phyloP scores from a whole-genome alignment of 768 basidiomycete species.

The Favolaschia claudopus region DNA sequence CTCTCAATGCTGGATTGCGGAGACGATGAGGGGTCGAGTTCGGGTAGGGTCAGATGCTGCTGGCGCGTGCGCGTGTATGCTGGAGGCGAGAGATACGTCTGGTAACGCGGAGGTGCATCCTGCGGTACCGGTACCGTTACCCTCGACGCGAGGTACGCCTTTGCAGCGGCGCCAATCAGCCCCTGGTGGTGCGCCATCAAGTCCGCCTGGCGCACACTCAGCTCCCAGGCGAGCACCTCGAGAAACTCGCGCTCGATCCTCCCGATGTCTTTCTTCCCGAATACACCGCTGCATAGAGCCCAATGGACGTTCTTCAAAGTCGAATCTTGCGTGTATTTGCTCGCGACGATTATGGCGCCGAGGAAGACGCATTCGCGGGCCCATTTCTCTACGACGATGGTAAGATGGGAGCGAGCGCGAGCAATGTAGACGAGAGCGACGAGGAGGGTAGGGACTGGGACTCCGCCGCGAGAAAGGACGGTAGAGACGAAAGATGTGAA shows the following conservation, averaged over 20 bases:
- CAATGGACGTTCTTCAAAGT: constrained; percentile 21
- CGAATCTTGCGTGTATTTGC: constrained; percentile 18
- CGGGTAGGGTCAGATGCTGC: no score
- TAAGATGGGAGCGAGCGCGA: constrained; percentile 16
- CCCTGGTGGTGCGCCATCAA: constrained; percentile 9
- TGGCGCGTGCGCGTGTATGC: no score
- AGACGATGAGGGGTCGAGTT: no score
- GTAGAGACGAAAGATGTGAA: constrained; percentile 10
- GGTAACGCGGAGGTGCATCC: no score
- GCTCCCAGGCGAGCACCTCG: constrained; percentile 20
- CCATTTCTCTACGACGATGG: constrained; percentile 13
- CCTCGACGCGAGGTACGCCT: no score
- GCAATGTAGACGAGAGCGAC: constrained; percentile 4
- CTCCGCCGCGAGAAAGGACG: constrained; percentile 17
- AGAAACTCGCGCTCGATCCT: constrained; percentile 20
- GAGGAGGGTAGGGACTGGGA: constrained; percentile 9
- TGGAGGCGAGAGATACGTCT: no score
- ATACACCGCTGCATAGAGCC: constrained; percentile 14
- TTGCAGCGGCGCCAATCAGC: neutral
- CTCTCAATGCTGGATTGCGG: no score
- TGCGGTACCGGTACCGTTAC: no score
- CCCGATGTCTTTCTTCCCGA: constrained; percentile 12
- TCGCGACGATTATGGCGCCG: constrained; percentile 15
- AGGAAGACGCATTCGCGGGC: constrained; percentile 19
- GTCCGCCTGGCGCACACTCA: constrained; percentile 5